Evolutionary conservation across 495 filamentous ascomycete species (phyloP).

Genomic region (Opeltia flavorubescens): DNA sequence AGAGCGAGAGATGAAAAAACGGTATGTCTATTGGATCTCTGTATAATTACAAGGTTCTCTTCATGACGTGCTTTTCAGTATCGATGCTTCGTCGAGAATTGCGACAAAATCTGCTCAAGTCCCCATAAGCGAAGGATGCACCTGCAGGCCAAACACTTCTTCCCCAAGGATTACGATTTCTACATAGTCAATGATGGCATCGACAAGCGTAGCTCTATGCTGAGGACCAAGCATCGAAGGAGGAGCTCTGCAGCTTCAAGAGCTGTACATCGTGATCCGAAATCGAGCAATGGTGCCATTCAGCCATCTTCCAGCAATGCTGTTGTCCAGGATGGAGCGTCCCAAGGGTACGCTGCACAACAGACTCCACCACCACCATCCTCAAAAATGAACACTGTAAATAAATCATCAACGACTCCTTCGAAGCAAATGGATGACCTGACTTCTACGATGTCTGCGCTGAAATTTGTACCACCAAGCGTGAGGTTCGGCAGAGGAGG

Average conservation of each 20-base stretch:
- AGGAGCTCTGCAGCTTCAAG: conserved; percentile 29
- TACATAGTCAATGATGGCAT: conserved; percentile 76
- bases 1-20: conserved; percentile 75
- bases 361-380: not conserved
- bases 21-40: conserved; percentile 33
- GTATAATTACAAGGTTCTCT: conserved; percentile 1
- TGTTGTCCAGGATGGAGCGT: conserved; percentile 22
- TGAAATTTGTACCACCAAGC: conserved; percentile 70
- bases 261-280: conserved; percentile 6
- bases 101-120: conserved; percentile 72
- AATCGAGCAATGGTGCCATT: not conserved
- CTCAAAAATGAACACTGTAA: not conserved
- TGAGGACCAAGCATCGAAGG: conserved; percentile 39
- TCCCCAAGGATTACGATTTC: conserved; percentile 87
- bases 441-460: conserved; percentile 63
- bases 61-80: conserved; percentile 35
- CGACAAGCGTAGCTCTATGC: conserved; percentile 65
- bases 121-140: conserved; percentile 75
- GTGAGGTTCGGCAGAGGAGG: conserved; percentile 55
- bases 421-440: conserved; percentile 46
- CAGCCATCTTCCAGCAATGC: conserved; percentile 17
- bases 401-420: conserved; percentile 23
- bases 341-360: conserved; percentile 11
- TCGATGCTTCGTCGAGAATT: conserved; percentile 77
- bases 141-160: conserved; percentile 87